These are phyloP conservation scores for Phanerochaete sordida DNA, from an alignment of 768 basidiomycete genomes.

Conservation along the genomic window DNA sequence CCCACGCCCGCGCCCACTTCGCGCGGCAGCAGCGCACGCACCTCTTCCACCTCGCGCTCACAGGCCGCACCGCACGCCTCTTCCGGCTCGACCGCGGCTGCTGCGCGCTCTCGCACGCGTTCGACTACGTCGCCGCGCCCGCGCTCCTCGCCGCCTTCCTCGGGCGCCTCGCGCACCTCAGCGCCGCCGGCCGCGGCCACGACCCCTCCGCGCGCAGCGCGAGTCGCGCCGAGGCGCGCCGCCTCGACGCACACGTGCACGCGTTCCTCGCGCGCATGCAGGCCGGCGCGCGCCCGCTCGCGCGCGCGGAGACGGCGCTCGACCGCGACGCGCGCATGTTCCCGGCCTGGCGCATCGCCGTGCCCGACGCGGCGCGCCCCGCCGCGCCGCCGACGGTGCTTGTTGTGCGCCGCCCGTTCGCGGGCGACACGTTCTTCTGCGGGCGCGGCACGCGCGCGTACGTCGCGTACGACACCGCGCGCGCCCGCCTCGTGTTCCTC, in stretches of 20 bases:
- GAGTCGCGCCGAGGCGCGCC: neutral
- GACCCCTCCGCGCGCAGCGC: neutral
- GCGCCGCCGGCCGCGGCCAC: neutral
- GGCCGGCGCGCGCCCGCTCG: neutral
- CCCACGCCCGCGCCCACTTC: neutral
- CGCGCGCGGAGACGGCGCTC: neutral
- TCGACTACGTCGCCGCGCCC: slow-evolving; percentile 3
- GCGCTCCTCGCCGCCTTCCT: neutral
- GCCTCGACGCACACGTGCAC: neutral
- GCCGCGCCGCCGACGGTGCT: neutral
- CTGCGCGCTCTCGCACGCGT: neutral
- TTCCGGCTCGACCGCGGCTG: neutral
- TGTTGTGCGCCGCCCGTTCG: neutral
- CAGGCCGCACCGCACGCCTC: slow-evolving; percentile 14
- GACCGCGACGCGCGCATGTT: neutral
- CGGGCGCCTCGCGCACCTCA: neutral
- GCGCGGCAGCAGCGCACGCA: slow-evolving; percentile 20
- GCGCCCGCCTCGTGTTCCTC: neutral
- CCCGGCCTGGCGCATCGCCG: neutral
- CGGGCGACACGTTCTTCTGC: neutral
- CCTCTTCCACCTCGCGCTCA: slow-evolving; percentile 29
- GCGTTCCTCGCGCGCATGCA: neutral
- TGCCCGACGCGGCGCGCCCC: neutral
- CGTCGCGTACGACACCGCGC: neutral
- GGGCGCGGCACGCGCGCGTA: neutral